Base-by-base conservation (phyloP, 352 stramenopile species). In the Pythium aquatile region DNA sequence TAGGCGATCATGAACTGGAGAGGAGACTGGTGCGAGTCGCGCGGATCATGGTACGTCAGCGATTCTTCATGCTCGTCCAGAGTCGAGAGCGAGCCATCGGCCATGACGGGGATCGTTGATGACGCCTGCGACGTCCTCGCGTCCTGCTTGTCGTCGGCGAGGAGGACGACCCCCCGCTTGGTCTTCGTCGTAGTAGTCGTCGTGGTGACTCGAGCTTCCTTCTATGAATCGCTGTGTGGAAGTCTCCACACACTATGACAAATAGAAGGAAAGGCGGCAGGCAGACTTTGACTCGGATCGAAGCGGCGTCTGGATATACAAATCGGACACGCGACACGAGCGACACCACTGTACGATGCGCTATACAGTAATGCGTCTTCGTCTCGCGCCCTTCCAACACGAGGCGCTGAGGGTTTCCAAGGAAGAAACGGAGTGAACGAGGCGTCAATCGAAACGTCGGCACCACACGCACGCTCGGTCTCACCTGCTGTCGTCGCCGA, bases 1-100 rank as follows among this genome's bases (percentile, higher is more conserved):
- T 72, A 72, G 20, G 44, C 49, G 46, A 68, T 37, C 46, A 72
- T 67, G 55, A 72, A 72, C 59, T 68, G 54, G 55, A 72, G 32
- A 8, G 46, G 54, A 35, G 65, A 68, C 35, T 40, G 33, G 4
- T 32, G 33, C 5, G 51, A 58, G 5, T 42, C 5, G 13, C 9
- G 26, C 8, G 24, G 46, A 9, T 26, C 29, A 7, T 37, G 32
- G 20, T 20, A 29, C 40, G 1, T 35, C 32, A 48, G 37, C 13
- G 17, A 47, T 24, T 53, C 47, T 57, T 35, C 26, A 52, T 61
- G 48, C 17, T 58, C 55, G 54, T 59, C 53, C 7, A 66, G n/a
- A 51, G 64, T 65, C 28, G 57, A 53, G 11, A 58, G 28, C 24
- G 64, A 66, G 51, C 46, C 63, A 39, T 20, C 30, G 24, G 35